phyloP scores from a whole-genome alignment of 73 alveolate species.

The Stentor coeruleus region DNA sequence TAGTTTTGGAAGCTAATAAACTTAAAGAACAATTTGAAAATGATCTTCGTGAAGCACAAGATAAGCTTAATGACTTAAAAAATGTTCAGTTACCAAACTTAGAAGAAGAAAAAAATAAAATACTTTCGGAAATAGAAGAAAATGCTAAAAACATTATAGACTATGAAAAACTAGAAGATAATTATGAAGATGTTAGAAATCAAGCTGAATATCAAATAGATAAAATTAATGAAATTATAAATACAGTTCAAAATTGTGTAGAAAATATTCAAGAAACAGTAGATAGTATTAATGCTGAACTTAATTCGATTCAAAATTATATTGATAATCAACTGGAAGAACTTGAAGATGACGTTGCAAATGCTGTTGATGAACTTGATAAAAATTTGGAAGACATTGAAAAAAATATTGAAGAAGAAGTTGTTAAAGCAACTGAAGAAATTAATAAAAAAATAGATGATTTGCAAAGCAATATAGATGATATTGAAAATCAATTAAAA shows the following conservation, averaged over 20 bases:
- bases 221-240: not conserved
- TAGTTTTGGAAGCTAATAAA: too few relatives aligned
- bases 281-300: too few relatives aligned
- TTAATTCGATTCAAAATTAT: too few relatives aligned
- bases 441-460: not conserved
- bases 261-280: too few relatives aligned
- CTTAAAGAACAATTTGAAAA: not conserved
- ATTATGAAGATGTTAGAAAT: not conserved
- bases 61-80: not conserved
- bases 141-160: not conserved
- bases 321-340: constrained; percentile 2
- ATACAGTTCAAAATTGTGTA: too few relatives aligned
- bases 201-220: not conserved
- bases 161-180: not conserved
- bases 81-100: not conserved
- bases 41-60: not conserved
- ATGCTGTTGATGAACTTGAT: not conserved
- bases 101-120: not conserved
- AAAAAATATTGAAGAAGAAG: not conserved
- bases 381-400: not conserved
- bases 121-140: not conserved
- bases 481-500: not conserved
- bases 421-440: not conserved
- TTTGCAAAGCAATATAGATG: not conserved
- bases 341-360: not conserved